Base-by-base conservation (phyloP, 2,329 filamentous ascomycete species). In the Hirsutella rhossiliensis region DNA sequence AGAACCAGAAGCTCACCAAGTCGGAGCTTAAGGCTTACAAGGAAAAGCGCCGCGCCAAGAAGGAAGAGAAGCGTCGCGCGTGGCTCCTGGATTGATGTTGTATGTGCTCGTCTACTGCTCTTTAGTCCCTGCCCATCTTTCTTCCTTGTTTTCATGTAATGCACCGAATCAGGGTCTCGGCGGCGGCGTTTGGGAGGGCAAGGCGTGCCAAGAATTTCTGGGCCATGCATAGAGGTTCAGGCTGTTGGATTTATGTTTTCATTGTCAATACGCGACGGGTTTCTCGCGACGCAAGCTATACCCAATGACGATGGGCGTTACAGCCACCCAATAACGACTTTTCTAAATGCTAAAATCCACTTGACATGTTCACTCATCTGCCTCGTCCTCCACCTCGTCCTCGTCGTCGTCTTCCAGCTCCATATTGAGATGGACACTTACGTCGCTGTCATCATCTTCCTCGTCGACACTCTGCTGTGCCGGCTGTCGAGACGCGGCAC, bases 31-130 rank as follows among this genome's bases (percentile, higher is more conserved):
- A 94, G 68, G 80, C 82, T 45, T 95, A 90, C 67, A 92, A 89
- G 64, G 84, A 94, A 62, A 95, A 94, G 75, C 74, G 88, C 49
- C 77, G 80, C 48, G 85, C 85, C 38, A 87, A 80, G 67, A 97
- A 97, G 66, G 88, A 96, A 61, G 88, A 96, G 69, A 97, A 95
- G 68, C 75, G 89, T 48, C 73, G 89, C 51, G 90, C 88, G 11
- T 98, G 92, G 87, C 64, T 97, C 56, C 73, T 81, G 55, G 89
- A 95, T 64, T 96, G 67, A 81, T 13, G 44, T 40, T 38, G 41
- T 38, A 36, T 19, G 30, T 28, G 20, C 38, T 34, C 3, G 18
- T 41, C 38, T 19, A 39, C 19, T 40, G 5, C 7, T 20, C 30
- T 17, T 42, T 40, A 4, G 2, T 27, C 13, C 7, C 23, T 23